Conservation (phyloP, 2,329 filamentous ascomycete genomes). For the Fusarium stilboides region DNA sequence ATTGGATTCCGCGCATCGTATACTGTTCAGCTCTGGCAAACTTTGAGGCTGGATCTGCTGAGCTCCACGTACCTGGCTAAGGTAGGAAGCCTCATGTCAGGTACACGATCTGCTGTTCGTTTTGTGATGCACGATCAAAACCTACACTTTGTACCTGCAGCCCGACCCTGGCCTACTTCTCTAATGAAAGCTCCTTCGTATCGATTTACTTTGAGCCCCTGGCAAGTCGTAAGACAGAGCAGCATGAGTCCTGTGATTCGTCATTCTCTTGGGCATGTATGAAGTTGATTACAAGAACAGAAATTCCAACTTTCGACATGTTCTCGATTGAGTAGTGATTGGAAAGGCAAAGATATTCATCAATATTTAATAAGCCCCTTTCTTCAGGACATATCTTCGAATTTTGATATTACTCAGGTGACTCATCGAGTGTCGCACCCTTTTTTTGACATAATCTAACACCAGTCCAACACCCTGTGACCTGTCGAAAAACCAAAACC, state of each 20-base stretch:
- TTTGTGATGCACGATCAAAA: not conserved
- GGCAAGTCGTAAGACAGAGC: not conserved
- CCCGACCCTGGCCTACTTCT: too few relatives aligned
- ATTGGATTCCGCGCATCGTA: too few relatives aligned
- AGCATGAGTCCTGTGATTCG: too few relatives aligned
- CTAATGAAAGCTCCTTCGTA: not conserved
- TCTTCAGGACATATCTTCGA: too few relatives aligned
- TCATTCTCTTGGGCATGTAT: too few relatives aligned
- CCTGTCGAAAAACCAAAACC: not conserved
- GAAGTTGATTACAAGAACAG: too few relatives aligned
- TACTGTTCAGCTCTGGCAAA: not conserved
- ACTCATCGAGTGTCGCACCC: too few relatives aligned
- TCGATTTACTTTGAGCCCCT: not conserved
- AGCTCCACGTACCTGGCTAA: conserved; percentile 1
- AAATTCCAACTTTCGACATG: too few relatives aligned
- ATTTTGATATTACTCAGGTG: too few relatives aligned
- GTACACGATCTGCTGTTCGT: not conserved
- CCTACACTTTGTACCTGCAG: not conserved
- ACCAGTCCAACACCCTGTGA: not conserved
- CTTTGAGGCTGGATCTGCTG: not conserved
- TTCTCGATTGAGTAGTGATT: too few relatives aligned
- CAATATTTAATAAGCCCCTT: too few relatives aligned
- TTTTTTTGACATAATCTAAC: not conserved
- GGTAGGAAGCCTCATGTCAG: not conserved
- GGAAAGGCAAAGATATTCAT: too few relatives aligned